phyloP scores from a whole-genome alignment of 2,329 filamentous ascomycete genomes.

The Coniochaeta sp. region DNA sequence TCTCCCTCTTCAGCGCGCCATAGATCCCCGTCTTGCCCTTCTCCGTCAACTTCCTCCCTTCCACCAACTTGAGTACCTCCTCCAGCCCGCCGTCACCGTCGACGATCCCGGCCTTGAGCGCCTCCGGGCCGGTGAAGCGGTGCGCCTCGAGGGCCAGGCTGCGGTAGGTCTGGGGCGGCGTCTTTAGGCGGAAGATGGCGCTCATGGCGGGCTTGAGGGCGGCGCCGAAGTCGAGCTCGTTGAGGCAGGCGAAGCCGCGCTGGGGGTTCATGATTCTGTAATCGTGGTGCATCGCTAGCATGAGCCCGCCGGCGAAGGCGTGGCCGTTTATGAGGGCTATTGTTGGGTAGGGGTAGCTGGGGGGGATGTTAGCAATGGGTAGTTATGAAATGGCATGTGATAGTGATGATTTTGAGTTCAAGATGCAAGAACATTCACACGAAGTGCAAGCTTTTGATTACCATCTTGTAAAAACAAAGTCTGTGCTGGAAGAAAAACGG shows the following conservation, averaged over 20 bases:
- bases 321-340: slow-evolving; percentile 75
- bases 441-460: too few relatives aligned
- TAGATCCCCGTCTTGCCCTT: slow-evolving; percentile 64
- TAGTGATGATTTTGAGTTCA: too few relatives aligned
- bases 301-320: slow-evolving; percentile 74
- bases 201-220: slow-evolving; percentile 70
- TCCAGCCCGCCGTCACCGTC: slow-evolving; percentile 61
- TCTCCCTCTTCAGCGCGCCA: slow-evolving; percentile 65
- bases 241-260: slow-evolving; percentile 70
- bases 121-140: slow-evolving; percentile 56
- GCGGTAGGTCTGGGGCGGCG: slow-evolving; percentile 49
- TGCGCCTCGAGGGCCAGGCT: slow-evolving; percentile 66
- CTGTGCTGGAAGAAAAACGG: too few relatives aligned
- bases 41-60: slow-evolving; percentile 48
- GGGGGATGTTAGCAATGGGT: background rate
- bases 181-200: slow-evolving; percentile 66
- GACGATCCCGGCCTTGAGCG: slow-evolving; percentile 59
- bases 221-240: slow-evolving; percentile 74
- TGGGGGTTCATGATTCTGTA: slow-evolving; percentile 70
- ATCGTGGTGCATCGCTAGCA: slow-evolving; percentile 76
- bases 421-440: too few relatives aligned
- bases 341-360: slow-evolving; percentile 70
- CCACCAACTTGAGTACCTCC: slow-evolving; percentile 55
- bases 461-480: too few relatives aligned
- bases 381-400: too few relatives aligned